These are phyloP conservation scores for Ophiostoma ulmi DNA, from an alignment of 2,329 filamentous ascomycete genomes.

Conservation along the genomic window DNA sequence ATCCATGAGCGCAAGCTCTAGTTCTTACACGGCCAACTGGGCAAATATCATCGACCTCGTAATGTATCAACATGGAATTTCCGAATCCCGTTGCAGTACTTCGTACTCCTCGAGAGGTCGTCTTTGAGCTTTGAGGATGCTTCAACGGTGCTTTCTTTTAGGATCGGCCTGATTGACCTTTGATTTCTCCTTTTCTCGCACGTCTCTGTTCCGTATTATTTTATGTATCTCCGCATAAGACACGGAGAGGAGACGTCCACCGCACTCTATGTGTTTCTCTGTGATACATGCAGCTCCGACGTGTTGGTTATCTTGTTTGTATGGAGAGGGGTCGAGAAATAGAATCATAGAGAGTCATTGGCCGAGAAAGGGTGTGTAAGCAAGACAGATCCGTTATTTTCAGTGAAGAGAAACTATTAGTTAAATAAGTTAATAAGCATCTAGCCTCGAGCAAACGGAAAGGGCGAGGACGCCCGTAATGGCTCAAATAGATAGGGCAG, in stretches of 20 bases:
- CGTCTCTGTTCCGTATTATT: background rate
- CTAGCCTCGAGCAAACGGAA: background rate
- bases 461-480: too few species aligned
- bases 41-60: background rate
- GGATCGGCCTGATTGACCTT: background rate
- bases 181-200: background rate
- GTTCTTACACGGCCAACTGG: background rate
- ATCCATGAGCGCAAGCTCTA: too few species aligned
- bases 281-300: background rate
- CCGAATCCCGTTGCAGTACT: background rate
- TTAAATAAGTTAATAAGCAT: background rate
- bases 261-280: slow-evolving; percentile 8
- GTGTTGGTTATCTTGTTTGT: background rate
- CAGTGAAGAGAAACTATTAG: background rate
- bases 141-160: too few species aligned
- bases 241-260: background rate
- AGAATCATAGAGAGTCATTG: background rate
- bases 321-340: background rate
- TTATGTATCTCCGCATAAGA: background rate
- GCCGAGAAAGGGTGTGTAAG: background rate
- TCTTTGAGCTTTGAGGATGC: background rate
- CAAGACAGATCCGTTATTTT: background rate
- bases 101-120: background rate
- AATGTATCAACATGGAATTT: background rate
- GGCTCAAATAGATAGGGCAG: background rate